Percentiles rank a stretch among this genome's conserved stretches.
Conservation (phyloP, 495 filamentous ascomycete genomes). For the Pyrenula aspistea region DNA sequence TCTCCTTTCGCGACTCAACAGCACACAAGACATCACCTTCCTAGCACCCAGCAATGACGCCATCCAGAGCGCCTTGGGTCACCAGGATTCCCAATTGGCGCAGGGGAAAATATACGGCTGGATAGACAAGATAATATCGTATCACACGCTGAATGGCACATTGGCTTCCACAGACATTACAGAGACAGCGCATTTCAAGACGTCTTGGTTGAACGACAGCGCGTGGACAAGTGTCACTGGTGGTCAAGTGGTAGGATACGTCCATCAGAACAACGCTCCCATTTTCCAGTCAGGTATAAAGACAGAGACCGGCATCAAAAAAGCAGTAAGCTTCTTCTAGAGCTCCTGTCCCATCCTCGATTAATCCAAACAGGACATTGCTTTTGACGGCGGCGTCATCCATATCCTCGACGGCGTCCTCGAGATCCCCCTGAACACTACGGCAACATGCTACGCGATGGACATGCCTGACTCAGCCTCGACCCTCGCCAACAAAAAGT, state of each 20-base stretch:
- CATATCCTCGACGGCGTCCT: slow-evolving; percentile 45
- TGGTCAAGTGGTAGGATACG: background rate
- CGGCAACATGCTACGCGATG: background rate
- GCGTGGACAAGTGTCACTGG: background rate
- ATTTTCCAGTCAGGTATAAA: slow-evolving; percentile 21
- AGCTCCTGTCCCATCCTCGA: background rate
- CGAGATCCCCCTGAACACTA: background rate
- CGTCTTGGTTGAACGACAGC: background rate
- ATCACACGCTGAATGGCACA: background rate
- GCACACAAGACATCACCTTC: slow-evolving; percentile 2
- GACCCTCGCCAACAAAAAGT: background rate
- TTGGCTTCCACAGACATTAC: background rate
- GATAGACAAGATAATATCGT: background rate
- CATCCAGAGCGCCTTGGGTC: slow-evolving; percentile 1
- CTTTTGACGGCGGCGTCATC: slow-evolving; percentile 50
- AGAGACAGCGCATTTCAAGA: background rate
- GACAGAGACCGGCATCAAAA: slow-evolving; percentile 15
- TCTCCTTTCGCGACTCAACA: background rate
- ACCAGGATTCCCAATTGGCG: slow-evolving; percentile 8
- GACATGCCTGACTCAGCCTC: background rate
- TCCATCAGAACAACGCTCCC: background rate
- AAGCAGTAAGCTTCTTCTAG: slow-evolving; percentile 13
- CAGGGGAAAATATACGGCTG: background rate
- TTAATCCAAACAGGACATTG: slow-evolving; percentile 29
- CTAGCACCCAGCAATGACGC: slow-evolving; percentile 9